A percentile compares a stretch with the other conserved stretches of the same genome.
phyloP scores from a whole-genome alignment of 1,139 yeast genomes.

The Blastobotrys serpentis region DNA sequence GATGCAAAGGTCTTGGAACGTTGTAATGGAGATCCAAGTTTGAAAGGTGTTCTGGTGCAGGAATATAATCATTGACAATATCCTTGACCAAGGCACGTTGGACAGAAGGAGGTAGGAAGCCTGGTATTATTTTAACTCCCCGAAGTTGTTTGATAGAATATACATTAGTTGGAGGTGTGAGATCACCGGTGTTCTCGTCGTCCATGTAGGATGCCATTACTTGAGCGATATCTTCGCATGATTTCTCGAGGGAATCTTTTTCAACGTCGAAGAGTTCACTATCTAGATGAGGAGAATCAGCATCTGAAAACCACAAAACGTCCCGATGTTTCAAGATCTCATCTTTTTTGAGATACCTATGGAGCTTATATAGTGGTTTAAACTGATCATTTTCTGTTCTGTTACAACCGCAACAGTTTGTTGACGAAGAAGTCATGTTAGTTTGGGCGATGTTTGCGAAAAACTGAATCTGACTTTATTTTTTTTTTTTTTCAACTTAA shows the following conservation, averaged over 20 bases:
- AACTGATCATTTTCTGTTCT: constrained; percentile 27
- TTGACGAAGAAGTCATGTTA: background rate
- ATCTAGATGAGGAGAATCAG: background rate
- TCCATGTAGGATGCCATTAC: background rate
- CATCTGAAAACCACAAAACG: constrained; percentile 18
- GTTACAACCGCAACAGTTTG: background rate
- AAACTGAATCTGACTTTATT: background rate
- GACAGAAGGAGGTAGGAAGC: constrained; percentile 28
- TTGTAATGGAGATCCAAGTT: constrained; percentile 40
- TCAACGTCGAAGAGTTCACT: constrained; percentile 8
- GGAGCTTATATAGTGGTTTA: constrained; percentile 39
- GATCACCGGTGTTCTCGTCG: background rate
- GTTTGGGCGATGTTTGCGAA: background rate
- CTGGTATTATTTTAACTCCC: constrained; percentile 37
- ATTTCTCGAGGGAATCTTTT: background rate
- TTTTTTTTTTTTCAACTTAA: too few relatives aligned
- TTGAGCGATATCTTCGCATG: background rate
- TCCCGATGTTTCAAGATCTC: constrained; percentile 17
- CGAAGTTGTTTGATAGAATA: constrained; percentile 35
- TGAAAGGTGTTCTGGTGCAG: constrained; percentile 36
- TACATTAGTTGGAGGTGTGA: background rate
- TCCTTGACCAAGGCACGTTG: constrained; percentile 36
- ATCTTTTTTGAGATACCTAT: constrained; percentile 26
- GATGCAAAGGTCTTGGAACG: constrained; percentile 26
- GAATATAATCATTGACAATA: constrained; percentile 37